Evolutionary conservation across 768 basidiomycete species (phyloP).

Genomic region (Amylocystis lapponica): DNA sequence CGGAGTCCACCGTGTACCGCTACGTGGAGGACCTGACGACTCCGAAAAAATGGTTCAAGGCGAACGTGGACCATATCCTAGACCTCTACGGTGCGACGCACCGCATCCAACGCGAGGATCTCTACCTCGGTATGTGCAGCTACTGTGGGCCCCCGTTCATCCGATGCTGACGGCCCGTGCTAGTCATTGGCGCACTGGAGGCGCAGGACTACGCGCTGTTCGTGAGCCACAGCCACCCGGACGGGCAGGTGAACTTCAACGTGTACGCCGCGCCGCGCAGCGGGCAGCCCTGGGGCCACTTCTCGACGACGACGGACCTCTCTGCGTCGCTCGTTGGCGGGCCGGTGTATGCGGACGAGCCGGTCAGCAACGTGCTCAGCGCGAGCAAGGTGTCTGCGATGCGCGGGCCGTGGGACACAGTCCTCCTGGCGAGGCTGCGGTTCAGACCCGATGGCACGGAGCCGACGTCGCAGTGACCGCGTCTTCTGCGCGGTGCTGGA

Average conservation of each 20-base stretch:
- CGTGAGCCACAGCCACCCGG: slow-evolving; percentile 65
- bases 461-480: slow-evolving; percentile 41
- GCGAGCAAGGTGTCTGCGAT: slow-evolving; percentile 50
- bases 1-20: slow-evolving; percentile 64
- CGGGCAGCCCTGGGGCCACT: slow-evolving; percentile 70
- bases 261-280: slow-evolving; percentile 45
- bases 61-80: slow-evolving; percentile 61
- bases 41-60: slow-evolving; percentile 69
- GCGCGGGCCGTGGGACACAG: slow-evolving; percentile 42
- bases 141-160: not conserved
- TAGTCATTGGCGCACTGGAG: slow-evolving; percentile 65
- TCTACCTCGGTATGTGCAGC: slow-evolving; percentile 28
- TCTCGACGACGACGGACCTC: slow-evolving; percentile 46
- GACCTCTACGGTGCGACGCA: slow-evolving; percentile 41
- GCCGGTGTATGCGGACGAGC: slow-evolving; percentile 42
- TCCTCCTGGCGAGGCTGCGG: slow-evolving; percentile 57
- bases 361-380: slow-evolving; percentile 23
- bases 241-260: slow-evolving; percentile 65
- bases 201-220: slow-evolving; percentile 70
- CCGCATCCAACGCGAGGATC: slow-evolving; percentile 29
- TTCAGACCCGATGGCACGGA: slow-evolving; percentile 58
- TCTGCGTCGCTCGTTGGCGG: slow-evolving; percentile 36
- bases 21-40: slow-evolving; percentile 59
- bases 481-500: no score
- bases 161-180: not conserved